Evolutionary conservation across 2,329 filamentous ascomycete genomes (phyloP).

Genomic region (Pestalotiopsis sp.): DNA sequence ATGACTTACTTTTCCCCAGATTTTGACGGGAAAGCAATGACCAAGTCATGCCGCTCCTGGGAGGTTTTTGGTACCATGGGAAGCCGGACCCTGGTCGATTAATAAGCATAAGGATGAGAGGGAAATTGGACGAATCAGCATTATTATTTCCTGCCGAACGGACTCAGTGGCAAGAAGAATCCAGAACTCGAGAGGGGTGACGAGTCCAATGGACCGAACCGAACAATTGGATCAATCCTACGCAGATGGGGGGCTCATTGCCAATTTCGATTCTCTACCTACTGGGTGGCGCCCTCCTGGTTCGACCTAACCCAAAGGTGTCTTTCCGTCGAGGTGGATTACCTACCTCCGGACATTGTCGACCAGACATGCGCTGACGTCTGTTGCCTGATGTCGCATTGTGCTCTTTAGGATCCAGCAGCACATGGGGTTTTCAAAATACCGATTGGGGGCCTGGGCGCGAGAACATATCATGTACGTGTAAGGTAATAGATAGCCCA

Average conservation of each 20-base stretch:
- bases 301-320: too few species aligned
- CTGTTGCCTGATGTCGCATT: neutral
- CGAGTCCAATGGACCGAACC: too few species aligned
- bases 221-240: too few species aligned
- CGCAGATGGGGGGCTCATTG: too few species aligned
- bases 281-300: too few species aligned
- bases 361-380: neutral
- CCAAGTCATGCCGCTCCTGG: neutral
- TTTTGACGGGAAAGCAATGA: neutral
- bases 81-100: neutral
- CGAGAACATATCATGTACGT: neutral
- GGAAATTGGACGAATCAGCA: neutral
- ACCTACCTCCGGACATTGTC: neutral
- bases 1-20: neutral
- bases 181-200: too few species aligned
- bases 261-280: too few species aligned
- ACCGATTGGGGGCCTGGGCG: neutral
- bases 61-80: neutral
- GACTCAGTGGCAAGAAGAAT: neutral
- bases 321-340: too few species aligned
- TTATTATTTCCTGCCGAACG: neutral
- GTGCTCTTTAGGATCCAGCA: neutral
- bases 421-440: neutral
- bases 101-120: neutral
- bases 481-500: too few species aligned